Conservation (phyloP, 2,329 filamentous ascomycete genomes). For the Didymella glomerata region DNA sequence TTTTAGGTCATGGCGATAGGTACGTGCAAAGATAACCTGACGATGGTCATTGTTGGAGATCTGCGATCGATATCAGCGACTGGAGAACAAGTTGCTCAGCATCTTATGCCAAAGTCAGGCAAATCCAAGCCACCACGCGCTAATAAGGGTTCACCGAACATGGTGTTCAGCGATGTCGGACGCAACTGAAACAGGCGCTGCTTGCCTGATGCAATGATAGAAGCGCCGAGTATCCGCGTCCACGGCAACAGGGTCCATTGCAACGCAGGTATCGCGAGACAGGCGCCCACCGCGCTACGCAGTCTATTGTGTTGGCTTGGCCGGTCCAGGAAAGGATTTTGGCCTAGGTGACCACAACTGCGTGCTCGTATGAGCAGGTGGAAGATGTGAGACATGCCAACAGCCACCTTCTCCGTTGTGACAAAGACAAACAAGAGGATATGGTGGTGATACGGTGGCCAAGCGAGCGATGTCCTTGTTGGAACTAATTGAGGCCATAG, state of each 20-base stretch:
- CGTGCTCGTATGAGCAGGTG: slow-evolving; percentile 13
- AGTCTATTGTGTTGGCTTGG: slow-evolving; percentile 14
- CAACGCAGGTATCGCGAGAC: slow-evolving; percentile 22
- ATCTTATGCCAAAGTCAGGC: slow-evolving; percentile 24
- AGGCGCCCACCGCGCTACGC: slow-evolving; percentile 22
- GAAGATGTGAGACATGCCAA: slow-evolving; percentile 19
- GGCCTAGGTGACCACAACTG: slow-evolving; percentile 5
- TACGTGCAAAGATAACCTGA: slow-evolving; percentile 2
- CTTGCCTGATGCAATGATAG: slow-evolving; percentile 17
- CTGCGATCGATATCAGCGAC: slow-evolving; percentile 4
- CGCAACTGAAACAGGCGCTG: slow-evolving; percentile 28
- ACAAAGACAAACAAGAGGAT: slow-evolving; percentile 24
- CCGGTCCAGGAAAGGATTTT: background rate
- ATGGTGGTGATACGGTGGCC: slow-evolving; percentile 19
- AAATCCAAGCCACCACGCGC: slow-evolving; percentile 22
- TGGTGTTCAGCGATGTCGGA: slow-evolving; percentile 9
- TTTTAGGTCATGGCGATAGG: slow-evolving; percentile 3
- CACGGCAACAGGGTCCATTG: slow-evolving; percentile 21
- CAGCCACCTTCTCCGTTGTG: slow-evolving; percentile 30
- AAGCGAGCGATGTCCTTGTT: slow-evolving; percentile 18
- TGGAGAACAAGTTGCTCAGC: slow-evolving; percentile 19
- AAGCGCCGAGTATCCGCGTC: slow-evolving; percentile 21
- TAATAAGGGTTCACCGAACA: slow-evolving; percentile 26
- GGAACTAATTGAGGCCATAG: slow-evolving; percentile 4
- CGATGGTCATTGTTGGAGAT: slow-evolving; percentile 8